Evolutionary conservation across 495 filamentous ascomycete genomes (phyloP).

Genomic region (Glonium stellatum): DNA sequence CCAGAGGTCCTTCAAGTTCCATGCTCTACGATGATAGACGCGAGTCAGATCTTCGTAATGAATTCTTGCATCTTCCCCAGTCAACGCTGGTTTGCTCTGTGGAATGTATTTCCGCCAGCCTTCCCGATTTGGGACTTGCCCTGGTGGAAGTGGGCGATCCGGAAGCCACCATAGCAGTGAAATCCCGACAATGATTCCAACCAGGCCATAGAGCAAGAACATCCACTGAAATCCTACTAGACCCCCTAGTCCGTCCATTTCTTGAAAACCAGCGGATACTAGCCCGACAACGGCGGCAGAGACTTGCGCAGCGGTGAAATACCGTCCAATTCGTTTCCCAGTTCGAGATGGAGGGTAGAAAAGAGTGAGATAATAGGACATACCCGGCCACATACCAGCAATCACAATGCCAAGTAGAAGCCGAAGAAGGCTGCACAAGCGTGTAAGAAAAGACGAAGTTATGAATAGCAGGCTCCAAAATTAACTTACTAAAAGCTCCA

Average conservation of each 20-base stretch:
- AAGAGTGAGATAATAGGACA: conserved; percentile 87
- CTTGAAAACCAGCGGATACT: conserved; percentile 83
- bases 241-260: conserved; percentile 75
- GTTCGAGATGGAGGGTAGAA: conserved; percentile 85
- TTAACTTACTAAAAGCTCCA: conserved; percentile 75
- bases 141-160: conserved; percentile 69
- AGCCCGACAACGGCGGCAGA: conserved; percentile 85
- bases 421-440: conserved; percentile 56
- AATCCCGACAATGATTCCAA: conserved; percentile 63
- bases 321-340: conserved; percentile 80
- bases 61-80: conserved; percentile 67
- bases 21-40: conserved; percentile 65
- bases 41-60: conserved; percentile 80
- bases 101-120: conserved; percentile 41
- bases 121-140: conserved; percentile 35
- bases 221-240: conserved; percentile 89
- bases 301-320: conserved; percentile 83
- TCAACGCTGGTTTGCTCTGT: conserved; percentile 61
- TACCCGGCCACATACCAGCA: conserved; percentile 92
- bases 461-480: neutral
- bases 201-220: conserved; percentile 82
- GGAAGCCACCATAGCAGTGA: conserved; percentile 82
- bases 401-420: conserved; percentile 80
- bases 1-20: conserved; percentile 61
- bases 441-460: neutral